phyloP scores from a whole-genome alignment of 1,284 basidiomycete genomes.

The Moesziomyces aphidis region DNA sequence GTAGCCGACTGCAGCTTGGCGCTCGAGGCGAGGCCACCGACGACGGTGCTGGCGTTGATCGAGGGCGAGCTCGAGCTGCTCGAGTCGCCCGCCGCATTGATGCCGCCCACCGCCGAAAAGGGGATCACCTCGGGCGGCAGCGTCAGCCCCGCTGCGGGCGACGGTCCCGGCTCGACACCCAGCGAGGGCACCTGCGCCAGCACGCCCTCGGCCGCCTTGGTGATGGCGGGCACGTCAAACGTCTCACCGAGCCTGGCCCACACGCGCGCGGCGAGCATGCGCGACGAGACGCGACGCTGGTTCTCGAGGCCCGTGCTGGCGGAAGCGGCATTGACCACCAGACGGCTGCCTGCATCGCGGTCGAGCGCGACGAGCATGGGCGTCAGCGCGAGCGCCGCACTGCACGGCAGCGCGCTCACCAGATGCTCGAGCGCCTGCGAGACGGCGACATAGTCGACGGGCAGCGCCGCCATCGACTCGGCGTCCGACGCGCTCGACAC shows the following conservation, averaged over 20 bases:
- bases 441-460: constrained; percentile 82
- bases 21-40: constrained; percentile 45
- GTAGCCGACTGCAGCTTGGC: constrained; percentile 52
- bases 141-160: constrained; percentile 33
- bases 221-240: constrained; percentile 73
- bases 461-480: constrained; percentile 65
- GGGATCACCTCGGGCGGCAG: constrained; percentile 45
- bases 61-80: constrained; percentile 33
- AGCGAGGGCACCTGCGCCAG: constrained; percentile 44
- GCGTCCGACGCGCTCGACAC: constrained; percentile 15
- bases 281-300: constrained; percentile 73
- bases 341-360: constrained; percentile 70
- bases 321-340: constrained; percentile 63
- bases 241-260: constrained; percentile 79
- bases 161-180: constrained; percentile 43
- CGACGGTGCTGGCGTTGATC: constrained; percentile 33
- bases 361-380: constrained; percentile 88
- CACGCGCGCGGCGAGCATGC: constrained; percentile 75
- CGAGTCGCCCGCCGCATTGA: constrained; percentile 38
- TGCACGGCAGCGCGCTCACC: constrained; percentile 78
- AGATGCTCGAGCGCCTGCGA: constrained; percentile 78
- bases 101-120: constrained; percentile 35
- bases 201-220: constrained; percentile 28
- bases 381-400: constrained; percentile 79
- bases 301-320: constrained; percentile 33